Conservation (phyloP, 345 rosid genomes). For the Citrus glauca region DNA sequence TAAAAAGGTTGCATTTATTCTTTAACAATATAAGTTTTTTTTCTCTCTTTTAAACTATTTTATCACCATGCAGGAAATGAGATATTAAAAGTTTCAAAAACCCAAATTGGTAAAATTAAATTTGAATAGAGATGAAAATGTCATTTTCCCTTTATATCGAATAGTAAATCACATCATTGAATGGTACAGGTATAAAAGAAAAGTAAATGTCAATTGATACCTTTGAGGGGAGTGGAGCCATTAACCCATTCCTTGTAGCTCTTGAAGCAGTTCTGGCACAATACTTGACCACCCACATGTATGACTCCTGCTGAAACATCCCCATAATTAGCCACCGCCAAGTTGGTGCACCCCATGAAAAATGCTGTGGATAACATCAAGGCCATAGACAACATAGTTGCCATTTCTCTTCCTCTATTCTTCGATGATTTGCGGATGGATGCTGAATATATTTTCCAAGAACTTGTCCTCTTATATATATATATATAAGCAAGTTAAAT, state of each 20-base stretch:
- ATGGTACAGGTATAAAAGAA: not conserved
- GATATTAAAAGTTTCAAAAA: no score
- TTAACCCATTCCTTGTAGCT: slow-evolving; percentile 52
- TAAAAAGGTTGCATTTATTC: no score
- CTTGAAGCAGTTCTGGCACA: slow-evolving; percentile 80
- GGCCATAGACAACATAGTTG: not conserved
- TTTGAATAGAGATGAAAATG: no score
- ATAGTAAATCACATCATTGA: no score
- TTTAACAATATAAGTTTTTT: no score
- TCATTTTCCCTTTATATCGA: no score
- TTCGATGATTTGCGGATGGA: not conserved
- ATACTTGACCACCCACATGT: slow-evolving; percentile 59
- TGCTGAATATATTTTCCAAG: not conserved
- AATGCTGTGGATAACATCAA: slow-evolving; percentile 9
- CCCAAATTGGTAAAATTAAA: no score
- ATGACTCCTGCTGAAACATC: slow-evolving; percentile 25
- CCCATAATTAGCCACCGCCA: slow-evolving; percentile 1
- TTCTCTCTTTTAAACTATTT: no score
- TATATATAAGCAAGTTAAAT: not conserved
- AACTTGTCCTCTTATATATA: not conserved
- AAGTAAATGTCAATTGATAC: slow-evolving; percentile 13
- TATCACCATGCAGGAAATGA: no score
- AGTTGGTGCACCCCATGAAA: slow-evolving; percentile 5
- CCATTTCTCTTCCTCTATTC: slow-evolving; percentile 15
- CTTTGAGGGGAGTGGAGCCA: slow-evolving; percentile 66